Conservation (phyloP, 75 land plant species). For the Selaginella moellendorffii region DNA sequence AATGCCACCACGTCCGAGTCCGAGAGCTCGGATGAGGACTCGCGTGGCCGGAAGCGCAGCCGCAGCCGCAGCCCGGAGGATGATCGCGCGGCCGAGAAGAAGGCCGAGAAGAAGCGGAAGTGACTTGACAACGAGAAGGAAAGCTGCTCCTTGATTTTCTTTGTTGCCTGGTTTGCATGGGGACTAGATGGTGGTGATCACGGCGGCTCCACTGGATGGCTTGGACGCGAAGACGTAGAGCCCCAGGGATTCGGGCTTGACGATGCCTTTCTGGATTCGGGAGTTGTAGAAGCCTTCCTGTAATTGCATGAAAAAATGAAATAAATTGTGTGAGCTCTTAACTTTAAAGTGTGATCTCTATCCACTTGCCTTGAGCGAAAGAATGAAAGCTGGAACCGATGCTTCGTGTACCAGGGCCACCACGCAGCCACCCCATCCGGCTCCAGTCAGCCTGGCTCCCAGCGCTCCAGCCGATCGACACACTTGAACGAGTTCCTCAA, state of each 20-base stretch:
- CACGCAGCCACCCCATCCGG: conserved; percentile 98
- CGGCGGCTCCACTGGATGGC: conserved; percentile 92
- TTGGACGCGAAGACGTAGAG: conserved; percentile 93
- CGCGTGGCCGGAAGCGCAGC: too few species aligned
- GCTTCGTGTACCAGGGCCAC: conserved; percentile 74
- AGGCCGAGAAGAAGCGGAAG: too few species aligned
- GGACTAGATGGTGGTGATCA: conserved; percentile 38
- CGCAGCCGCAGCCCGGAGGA: too few species aligned
- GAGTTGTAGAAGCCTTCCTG: conserved; percentile 77
- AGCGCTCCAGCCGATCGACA: conserved; percentile 68
- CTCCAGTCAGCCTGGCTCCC: conserved; percentile 94
- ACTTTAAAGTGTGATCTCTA: not conserved
- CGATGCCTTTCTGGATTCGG: conserved; percentile 56
- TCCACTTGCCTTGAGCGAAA: conserved; percentile 58
- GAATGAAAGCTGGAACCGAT: conserved; percentile 68
- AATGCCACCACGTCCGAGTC: too few species aligned
- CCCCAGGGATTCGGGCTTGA: conserved; percentile 53
- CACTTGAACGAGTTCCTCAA: conserved; percentile 72
- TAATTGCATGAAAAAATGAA: conserved; percentile 7
- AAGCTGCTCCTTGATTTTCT: too few species aligned
- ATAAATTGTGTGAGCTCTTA: not conserved
- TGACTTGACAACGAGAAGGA: too few species aligned
- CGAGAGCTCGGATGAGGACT: too few species aligned
- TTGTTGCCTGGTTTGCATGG: too few species aligned
- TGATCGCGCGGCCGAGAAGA: too few species aligned